These are phyloP conservation scores for Aspergillus ochraceoroseus DNA, from an alignment of 2,329 filamentous ascomycete species.

Conservation along the genomic window DNA sequence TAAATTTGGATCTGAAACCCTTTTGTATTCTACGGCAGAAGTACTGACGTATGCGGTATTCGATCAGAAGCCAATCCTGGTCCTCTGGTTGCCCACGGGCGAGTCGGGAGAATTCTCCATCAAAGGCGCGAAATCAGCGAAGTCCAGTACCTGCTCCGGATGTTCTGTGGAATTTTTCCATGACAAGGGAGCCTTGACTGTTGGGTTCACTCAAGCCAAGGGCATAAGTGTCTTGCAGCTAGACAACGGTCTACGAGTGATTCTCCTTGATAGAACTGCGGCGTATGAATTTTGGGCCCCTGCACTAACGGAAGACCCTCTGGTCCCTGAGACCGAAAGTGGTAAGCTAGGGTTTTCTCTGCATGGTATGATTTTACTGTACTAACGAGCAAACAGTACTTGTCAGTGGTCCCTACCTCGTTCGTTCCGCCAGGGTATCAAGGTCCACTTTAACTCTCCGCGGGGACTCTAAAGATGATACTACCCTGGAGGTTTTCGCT, in stretches of 20 bases:
- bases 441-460: slow-evolving; percentile 40
- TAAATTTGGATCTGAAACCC: slow-evolving; percentile 47
- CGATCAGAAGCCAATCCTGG: slow-evolving; percentile 46
- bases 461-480: slow-evolving; percentile 45
- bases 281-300: slow-evolving; percentile 58
- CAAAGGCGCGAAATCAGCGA: slow-evolving; percentile 38
- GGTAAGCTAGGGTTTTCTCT: slow-evolving; percentile 30
- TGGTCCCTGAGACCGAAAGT: slow-evolving; percentile 45
- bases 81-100: slow-evolving; percentile 52
- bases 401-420: slow-evolving; percentile 51
- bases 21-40: slow-evolving; percentile 55
- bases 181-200: slow-evolving; percentile 40
- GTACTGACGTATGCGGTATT: slow-evolving; percentile 50
- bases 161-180: slow-evolving; percentile 44
- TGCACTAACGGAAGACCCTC: slow-evolving; percentile 46
- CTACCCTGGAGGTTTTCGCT: slow-evolving; percentile 47
- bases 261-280: slow-evolving; percentile 51
- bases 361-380: accelerated
- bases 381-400: slow-evolving; percentile 38
- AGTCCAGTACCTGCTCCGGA: slow-evolving; percentile 38
- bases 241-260: slow-evolving; percentile 46
- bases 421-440: slow-evolving; percentile 44
- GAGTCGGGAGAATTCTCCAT: slow-evolving; percentile 54
- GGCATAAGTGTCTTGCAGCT: slow-evolving; percentile 49
- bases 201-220: slow-evolving; percentile 48